phyloP scores from a whole-genome alignment of 345 rosid species.

The Populus ilicifolia region DNA sequence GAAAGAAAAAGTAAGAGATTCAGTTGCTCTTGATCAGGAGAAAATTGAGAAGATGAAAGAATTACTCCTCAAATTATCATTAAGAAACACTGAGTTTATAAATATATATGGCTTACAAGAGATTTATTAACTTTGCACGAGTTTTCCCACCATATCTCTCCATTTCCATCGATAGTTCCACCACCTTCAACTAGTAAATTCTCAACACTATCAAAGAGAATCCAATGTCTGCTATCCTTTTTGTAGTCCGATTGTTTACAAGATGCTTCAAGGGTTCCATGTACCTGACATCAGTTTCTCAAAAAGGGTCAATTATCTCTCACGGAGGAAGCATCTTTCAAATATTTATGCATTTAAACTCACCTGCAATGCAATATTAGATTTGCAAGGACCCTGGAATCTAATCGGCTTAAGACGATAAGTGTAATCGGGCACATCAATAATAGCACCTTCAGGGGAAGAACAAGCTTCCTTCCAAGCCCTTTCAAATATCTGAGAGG shows the following conservation, averaged over 20 bases:
- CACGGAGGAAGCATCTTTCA: neutral
- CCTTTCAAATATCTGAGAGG: slow-evolving; percentile 54
- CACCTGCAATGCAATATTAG: slow-evolving; percentile 55
- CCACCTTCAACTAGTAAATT: slow-evolving; percentile 57
- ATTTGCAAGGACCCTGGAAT: slow-evolving; percentile 73
- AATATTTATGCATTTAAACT: neutral
- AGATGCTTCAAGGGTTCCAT: slow-evolving; percentile 62
- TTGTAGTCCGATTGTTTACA: slow-evolving; percentile 47
- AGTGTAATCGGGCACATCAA: slow-evolving; percentile 49
- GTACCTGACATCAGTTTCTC: slow-evolving; percentile 35
- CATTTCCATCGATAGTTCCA: slow-evolving; percentile 67
- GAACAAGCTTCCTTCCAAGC: slow-evolving; percentile 84
- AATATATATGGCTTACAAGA: slow-evolving; percentile 35
- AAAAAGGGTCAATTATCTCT: neutral
- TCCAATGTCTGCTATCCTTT: slow-evolving; percentile 56
- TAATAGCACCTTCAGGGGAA: slow-evolving; percentile 30
- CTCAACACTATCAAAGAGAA: slow-evolving; percentile 45
- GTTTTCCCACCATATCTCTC: slow-evolving; percentile 80
- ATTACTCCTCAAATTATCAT: neutral
- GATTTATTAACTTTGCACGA: slow-evolving; percentile 73
- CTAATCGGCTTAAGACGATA: slow-evolving; percentile 45
- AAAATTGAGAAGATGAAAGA: neutral
- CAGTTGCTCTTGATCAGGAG: neutral
- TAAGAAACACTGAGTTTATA: neutral
- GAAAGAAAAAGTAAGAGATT: neutral